Evolutionary conservation across 192 early-diverging fungal genomes (phyloP).

Genomic region (Rhizoclosmatium sp.): DNA sequence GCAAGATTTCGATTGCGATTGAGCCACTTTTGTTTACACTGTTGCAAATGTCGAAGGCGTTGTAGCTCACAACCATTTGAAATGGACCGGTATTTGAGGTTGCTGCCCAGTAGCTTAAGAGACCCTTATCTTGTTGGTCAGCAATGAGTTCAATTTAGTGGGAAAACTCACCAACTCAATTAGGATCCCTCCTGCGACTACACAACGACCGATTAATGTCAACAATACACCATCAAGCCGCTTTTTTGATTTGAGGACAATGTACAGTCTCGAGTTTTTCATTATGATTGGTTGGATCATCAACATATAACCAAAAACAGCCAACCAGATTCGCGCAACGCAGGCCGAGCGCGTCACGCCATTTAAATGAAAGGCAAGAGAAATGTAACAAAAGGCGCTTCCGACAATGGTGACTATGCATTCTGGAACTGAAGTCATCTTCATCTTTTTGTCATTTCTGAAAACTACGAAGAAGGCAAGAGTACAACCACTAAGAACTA

Average conservation of each 20-base stretch:
- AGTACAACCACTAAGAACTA: not conserved
- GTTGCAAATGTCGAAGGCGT: not conserved
- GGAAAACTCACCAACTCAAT: not conserved
- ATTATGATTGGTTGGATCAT: not conserved
- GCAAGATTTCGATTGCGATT: not conserved
- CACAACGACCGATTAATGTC: not conserved
- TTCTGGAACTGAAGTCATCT: constrained; percentile 5
- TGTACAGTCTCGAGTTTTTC: not conserved
- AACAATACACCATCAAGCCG: not conserved
- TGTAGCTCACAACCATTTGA: not conserved
- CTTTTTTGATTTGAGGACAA: not conserved
- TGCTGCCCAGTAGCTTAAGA: not conserved
- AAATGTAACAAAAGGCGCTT: not conserved
- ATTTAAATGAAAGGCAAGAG: not conserved
- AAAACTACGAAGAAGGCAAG: not conserved
- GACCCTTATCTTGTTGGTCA: not conserved
- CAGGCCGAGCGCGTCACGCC: not conserved
- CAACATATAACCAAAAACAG: not conserved
- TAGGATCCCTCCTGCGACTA: not conserved
- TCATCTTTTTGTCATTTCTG: not conserved
- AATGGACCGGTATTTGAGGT: not conserved
- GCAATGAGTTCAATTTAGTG: not conserved
- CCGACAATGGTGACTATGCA: not conserved
- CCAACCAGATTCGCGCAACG: not conserved
- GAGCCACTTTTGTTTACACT: not conserved